Percentiles rank a stretch among this genome's conserved stretches.
Conservation (phyloP, 805 yeast genomes). For the Hanseniaspora pseudoguilliermondii region DNA sequence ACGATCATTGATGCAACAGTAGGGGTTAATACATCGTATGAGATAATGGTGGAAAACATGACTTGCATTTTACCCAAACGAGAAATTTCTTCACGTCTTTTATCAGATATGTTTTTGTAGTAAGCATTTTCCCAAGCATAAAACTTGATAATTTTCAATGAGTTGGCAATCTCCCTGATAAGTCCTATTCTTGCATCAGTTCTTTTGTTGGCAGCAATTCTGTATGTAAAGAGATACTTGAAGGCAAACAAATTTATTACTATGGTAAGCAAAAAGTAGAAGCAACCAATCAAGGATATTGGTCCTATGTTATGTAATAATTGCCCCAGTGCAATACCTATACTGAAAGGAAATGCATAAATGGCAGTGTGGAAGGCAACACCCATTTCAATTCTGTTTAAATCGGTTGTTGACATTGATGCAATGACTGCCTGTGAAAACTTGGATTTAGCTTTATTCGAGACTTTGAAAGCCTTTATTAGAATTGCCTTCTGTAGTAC, state of each 20-base stretch:
- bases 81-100: slow-evolving; percentile 47
- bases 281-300: slow-evolving; percentile 53
- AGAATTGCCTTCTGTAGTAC: slow-evolving; percentile 53
- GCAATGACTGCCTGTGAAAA: slow-evolving; percentile 55
- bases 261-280: slow-evolving; percentile 32
- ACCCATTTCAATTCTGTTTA: slow-evolving; percentile 61
- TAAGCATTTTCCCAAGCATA: slow-evolving; percentile 84
- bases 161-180: slow-evolving; percentile 45
- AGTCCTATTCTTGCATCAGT: slow-evolving; percentile 51
- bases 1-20: slow-evolving; percentile 45
- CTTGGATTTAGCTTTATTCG: slow-evolving; percentile 39
- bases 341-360: slow-evolving; percentile 39
- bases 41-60: slow-evolving; percentile 40
- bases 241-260: slow-evolving; percentile 33
- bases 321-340: slow-evolving; percentile 45
- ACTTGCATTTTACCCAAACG: slow-evolving; percentile 45
- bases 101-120: slow-evolving; percentile 34
- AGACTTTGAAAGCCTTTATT: slow-evolving; percentile 49
- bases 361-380: slow-evolving; percentile 47
- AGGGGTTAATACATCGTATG: slow-evolving; percentile 40
- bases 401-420: slow-evolving; percentile 62
- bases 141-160: slow-evolving; percentile 57
- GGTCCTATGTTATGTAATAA: slow-evolving; percentile 55
- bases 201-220: slow-evolving; percentile 38
- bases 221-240: slow-evolving; percentile 32